Evolutionary conservation across 2,329 filamentous ascomycete genomes (phyloP), one percentile per base, ranked within the genome.

Genomic region (Calonectria pseudoreteaudii): DNA sequence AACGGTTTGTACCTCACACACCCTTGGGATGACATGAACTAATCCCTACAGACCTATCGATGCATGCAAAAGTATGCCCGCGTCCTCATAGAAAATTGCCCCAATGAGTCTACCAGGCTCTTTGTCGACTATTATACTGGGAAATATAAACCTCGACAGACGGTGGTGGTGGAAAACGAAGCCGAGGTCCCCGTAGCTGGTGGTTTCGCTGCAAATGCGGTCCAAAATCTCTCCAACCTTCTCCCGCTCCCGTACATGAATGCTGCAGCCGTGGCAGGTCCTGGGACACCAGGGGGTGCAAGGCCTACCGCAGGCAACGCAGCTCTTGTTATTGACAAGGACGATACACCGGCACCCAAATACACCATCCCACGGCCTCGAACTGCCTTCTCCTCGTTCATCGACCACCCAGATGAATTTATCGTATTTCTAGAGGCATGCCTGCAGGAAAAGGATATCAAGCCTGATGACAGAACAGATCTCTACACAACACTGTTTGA

Each of bases 101-200:
- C 96, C 2, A 87, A 91, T 73, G 92, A 95, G 70, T 94, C 96
- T 0, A 98, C 96, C 0, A 92, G 94, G 74, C 83, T 99, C 0
- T 98, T 99, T 81, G 95, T 98, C 75, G 94, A 97, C 68, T 99
- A 98, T 83, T 99, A 98, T 82, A 98, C 95, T 0, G 95, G 95
- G 30, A 91, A 91, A 72, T 99, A 96, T 82, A 89, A 88, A 67
- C 94, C 95, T 0, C 94, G 92, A 80, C 90, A 93, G 69, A 92
- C 94, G 50, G 87, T 83, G 1, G 80, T 83, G 1, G 76, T 80
- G 0, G 79, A 82, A 0, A 84, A 83, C 47, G 84, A 85, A 28
- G 82, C 82, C 14, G 84, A 84, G 5, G 83, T 84, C 0, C 82
- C 85, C 2, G 81, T 83, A 3, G 82, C 83, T 1, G 86, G 86